Conservation (phyloP, 208 protist species). For the Trypanosoma congolense region DNA sequence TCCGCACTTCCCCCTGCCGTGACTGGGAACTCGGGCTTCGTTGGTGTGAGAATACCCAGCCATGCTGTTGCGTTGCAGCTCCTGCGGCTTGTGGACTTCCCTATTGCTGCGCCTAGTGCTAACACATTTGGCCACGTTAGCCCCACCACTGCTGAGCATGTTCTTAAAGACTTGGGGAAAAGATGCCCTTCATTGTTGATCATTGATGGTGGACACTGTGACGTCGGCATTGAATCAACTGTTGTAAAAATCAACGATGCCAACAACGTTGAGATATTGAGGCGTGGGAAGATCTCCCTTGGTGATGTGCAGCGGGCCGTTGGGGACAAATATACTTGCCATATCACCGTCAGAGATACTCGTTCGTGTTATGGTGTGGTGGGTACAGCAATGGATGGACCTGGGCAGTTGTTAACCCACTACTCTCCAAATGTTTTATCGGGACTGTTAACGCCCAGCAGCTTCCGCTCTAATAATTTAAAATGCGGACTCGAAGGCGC, state of each 20-base stretch:
- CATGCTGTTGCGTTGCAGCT: slow-evolving; percentile 69
- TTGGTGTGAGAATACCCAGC: slow-evolving; percentile 82
- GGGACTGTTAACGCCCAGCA: slow-evolving; percentile 63
- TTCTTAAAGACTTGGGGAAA: slow-evolving; percentile 84
- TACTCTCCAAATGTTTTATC: slow-evolving; percentile 81
- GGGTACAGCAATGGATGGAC: slow-evolving; percentile 74
- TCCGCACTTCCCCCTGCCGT: slow-evolving; percentile 61
- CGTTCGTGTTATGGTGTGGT: slow-evolving; percentile 31
- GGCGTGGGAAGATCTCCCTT: slow-evolving; percentile 69
- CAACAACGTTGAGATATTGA: slow-evolving; percentile 65
- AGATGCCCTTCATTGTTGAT: slow-evolving; percentile 73
- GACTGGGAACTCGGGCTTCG: slow-evolving; percentile 81
- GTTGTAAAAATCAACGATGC: slow-evolving; percentile 77
- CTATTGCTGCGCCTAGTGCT: slow-evolving; percentile 88
- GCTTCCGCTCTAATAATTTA: slow-evolving; percentile 19
- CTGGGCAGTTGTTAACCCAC: slow-evolving; percentile 90
- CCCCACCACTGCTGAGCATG: slow-evolving; percentile 87
- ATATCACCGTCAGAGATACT: slow-evolving; percentile 62
- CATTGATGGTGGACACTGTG: slow-evolving; percentile 83
- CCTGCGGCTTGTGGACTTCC: slow-evolving; percentile 63
- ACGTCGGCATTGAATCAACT: slow-evolving; percentile 91
- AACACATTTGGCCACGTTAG: slow-evolving; percentile 93
- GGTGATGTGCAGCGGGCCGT: slow-evolving; percentile 60
- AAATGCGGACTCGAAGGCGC: slow-evolving; percentile 1
- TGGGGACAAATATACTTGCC: slow-evolving; percentile 24